These are phyloP conservation scores for Pyricularia pennisetigena DNA, from an alignment of 2,329 filamentous ascomycete genomes.

Conservation along the genomic window DNA sequence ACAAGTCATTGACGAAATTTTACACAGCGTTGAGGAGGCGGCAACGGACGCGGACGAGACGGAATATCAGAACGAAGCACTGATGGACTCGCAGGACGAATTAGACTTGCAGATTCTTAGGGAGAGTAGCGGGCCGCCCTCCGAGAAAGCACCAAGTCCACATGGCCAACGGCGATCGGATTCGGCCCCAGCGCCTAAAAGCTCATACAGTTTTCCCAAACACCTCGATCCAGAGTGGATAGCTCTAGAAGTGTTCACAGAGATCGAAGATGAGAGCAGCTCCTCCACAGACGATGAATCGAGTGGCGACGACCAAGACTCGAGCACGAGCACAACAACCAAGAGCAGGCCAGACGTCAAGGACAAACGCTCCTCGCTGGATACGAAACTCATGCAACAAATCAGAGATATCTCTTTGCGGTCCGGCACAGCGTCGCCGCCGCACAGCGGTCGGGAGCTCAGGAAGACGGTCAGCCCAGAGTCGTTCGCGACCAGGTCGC, in stretches of 20 bases:
- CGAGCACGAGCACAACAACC: constrained; percentile 12
- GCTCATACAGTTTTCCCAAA: constrained; percentile 51
- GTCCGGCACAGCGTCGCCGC: not conserved
- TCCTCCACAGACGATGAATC: constrained; percentile 26
- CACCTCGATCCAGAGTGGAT: constrained; percentile 87
- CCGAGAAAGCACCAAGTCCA: not conserved
- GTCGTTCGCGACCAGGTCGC: constrained; percentile 30
- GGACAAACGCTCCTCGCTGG: constrained; percentile 18
- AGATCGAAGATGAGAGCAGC: constrained; percentile 38
- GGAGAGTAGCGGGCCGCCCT: constrained; percentile 18
- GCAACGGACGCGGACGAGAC: constrained; percentile 9
- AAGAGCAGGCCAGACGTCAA: constrained; percentile 3
- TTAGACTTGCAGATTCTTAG: constrained; percentile 35
- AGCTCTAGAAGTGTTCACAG: constrained; percentile 74
- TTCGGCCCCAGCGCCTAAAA: not conserved
- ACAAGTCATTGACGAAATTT: constrained; percentile 19
- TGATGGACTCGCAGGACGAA: constrained; percentile 28
- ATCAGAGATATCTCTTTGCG: constrained; percentile 28
- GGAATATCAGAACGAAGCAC: constrained; percentile 4
- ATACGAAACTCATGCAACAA: constrained; percentile 28
- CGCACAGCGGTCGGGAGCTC: constrained; percentile 7
- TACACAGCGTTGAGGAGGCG: constrained; percentile 6
- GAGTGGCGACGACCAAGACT: constrained; percentile 16
- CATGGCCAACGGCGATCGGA: not conserved
- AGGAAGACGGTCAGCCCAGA: constrained; percentile 11